Conservation (phyloP, 371 early-diverging fungal genomes). For the Rhizopus sp. region DNA sequence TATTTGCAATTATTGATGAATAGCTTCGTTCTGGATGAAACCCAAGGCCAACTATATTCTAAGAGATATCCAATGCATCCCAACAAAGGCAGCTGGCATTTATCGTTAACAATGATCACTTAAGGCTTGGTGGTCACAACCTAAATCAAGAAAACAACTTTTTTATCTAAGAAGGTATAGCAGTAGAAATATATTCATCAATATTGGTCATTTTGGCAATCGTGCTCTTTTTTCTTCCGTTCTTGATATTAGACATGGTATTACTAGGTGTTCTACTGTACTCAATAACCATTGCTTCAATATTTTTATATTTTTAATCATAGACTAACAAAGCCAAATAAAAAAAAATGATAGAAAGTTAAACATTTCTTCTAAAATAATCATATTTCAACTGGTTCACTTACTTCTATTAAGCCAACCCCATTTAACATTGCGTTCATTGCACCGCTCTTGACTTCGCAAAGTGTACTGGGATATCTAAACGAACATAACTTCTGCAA, state of each 20-base stretch:
- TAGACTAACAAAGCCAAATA: conserved; percentile 11
- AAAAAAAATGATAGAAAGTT: conserved; percentile 13
- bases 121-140: too few species aligned
- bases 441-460: conserved; percentile 9
- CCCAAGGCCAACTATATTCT: too few species aligned
- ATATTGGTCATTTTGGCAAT: conserved; percentile 1
- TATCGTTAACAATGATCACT: too few species aligned
- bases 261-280: conserved; percentile 15
- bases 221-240: conserved; percentile 11
- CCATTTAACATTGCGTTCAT: conserved; percentile 14
- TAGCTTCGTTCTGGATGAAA: too few species aligned
- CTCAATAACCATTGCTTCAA: conserved; percentile 13
- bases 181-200: conserved; percentile 13
- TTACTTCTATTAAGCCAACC: conserved; percentile 12
- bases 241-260: conserved; percentile 12
- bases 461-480: conserved; percentile 14
- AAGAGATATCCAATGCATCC: too few species aligned
- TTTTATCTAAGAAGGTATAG: too few species aligned
- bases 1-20: too few species aligned
- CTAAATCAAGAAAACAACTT: too few species aligned
- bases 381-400: conserved; percentile 2
- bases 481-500: conserved; percentile 9
- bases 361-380: conserved; percentile 10
- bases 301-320: too few species aligned
- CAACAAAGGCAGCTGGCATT: too few species aligned